Evolutionary conservation across 2,329 filamentous ascomycete species (phyloP), one percentile per base, ranked within the genome.

Genomic region (Botryotinia convoluta): DNA sequence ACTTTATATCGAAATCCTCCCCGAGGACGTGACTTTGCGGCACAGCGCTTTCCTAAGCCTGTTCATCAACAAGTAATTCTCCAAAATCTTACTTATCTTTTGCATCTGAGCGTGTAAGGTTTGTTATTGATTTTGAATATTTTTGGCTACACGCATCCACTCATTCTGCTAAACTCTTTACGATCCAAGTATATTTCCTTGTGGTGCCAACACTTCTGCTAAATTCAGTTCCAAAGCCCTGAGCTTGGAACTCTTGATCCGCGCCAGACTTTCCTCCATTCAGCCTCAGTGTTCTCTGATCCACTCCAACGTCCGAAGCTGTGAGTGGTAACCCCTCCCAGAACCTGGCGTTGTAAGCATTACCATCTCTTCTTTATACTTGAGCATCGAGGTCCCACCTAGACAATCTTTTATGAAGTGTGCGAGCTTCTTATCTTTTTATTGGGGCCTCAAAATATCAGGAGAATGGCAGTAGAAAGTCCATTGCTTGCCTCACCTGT

Each of bases 401-500:
- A n/a, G 62, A 44, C 22, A 54, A 59, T n/a, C 26, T 59, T 72
- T 16, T 37, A 44, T 42, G 39, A 64, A 54, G 26, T 32, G 61
- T 67, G 35, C n/a, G 29, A 64, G 70, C 45, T 61, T 44, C 54
- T 60, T 48, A 39, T 72, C 71, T 51, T 69, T 45, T 61, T 48
- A 59, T 67, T 42, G 62, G 37, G 57, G 37, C 60, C 60, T 67
- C 29, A n/a, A 12, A 67, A 44, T 42, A 65, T 22, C 29, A 54
- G 39, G 39, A 74, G 77, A 71, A 90, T 90, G 88, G 88, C 88
- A 81, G 84, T 90, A 81, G 86, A 89, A 83, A 89, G 86, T 79
- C 89, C 89, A 74, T 81, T 92, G 78, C 85, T 89, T 79, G 87
- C 89, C 75, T 91, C 90, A 75, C 87, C 87, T 74, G 88, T 86